phyloP scores from a whole-genome alignment of 345 rosid species.

The Linum tenue region DNA sequence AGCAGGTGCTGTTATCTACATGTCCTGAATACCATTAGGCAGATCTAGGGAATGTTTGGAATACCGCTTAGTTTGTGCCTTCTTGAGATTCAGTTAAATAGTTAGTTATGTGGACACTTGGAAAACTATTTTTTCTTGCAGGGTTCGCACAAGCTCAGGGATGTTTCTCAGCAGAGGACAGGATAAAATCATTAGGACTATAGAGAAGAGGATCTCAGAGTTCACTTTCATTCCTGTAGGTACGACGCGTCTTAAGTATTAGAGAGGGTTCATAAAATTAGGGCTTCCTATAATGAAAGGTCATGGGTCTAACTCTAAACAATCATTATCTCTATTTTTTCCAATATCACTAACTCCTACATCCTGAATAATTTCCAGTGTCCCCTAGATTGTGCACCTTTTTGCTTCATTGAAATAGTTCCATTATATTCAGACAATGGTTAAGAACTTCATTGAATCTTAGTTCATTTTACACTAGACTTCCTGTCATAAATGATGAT shows the following conservation, averaged over 20 bases:
- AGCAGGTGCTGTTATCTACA: constrained; percentile 22
- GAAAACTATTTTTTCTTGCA: constrained; percentile 16
- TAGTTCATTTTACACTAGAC: too few relatives aligned
- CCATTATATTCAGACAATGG: constrained; percentile 59
- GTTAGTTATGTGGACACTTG: neutral
- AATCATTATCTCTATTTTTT: neutral
- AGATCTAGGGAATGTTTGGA: neutral
- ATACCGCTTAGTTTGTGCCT: neutral
- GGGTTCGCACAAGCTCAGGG: constrained; percentile 95
- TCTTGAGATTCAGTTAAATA: neutral
- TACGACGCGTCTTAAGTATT: constrained; percentile 15
- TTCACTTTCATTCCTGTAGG: constrained; percentile 77
- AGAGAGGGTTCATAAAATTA: neutral
- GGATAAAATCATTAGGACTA: constrained; percentile 46
- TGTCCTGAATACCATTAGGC: neutral
- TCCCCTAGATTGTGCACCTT: neutral
- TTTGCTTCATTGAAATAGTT: neutral
- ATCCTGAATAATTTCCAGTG: neutral
- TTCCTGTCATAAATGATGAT: too few relatives aligned
- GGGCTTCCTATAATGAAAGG: too few relatives aligned
- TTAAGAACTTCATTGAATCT: constrained; percentile 54
- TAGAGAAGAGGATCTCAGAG: constrained; percentile 87
- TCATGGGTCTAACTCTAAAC: neutral
- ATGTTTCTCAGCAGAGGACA: constrained; percentile 72
- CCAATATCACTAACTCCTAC: neutral